Percentiles rank a stretch among this genome's conserved stretches.
Evolutionary conservation across 106 monocot genomes (phyloP).

Genomic region (Dendrobium officinale): DNA sequence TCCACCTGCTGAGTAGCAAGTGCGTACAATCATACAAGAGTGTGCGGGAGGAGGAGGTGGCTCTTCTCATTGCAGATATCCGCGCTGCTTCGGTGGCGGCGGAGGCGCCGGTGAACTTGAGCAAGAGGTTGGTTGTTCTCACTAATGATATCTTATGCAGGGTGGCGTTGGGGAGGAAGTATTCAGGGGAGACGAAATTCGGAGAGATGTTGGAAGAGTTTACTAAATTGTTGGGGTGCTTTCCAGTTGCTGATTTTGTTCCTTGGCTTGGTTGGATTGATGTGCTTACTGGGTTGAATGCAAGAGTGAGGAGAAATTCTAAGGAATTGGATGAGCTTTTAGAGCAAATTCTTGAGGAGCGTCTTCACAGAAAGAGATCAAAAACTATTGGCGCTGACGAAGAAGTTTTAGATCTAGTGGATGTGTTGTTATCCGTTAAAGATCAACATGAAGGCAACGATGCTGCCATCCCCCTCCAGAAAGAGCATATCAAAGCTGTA

Average conservation of each 20-base stretch:
- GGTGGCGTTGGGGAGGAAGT: not conserved
- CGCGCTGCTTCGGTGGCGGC: not conserved
- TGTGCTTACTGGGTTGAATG: not conserved
- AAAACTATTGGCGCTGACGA: not conserved
- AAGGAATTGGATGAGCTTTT: not conserved
- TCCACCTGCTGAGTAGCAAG: conserved; percentile 7
- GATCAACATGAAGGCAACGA: too few relatives aligned
- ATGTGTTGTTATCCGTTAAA: too few relatives aligned
- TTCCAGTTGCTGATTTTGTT: not conserved
- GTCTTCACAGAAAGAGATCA: too few relatives aligned
- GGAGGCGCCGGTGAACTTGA: not conserved
- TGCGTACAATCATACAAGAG: not conserved
- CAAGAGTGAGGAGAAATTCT: not conserved
- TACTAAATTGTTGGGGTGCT: not conserved
- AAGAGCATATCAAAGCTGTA: too few relatives aligned
- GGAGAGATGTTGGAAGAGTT: not conserved
- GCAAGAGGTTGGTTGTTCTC: not conserved
- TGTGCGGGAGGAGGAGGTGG: conserved; percentile 15
- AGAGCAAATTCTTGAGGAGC: not conserved
- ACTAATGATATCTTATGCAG: not conserved
- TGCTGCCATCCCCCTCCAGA: too few relatives aligned
- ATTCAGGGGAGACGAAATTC: not conserved
- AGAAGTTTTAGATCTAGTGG: too few relatives aligned
- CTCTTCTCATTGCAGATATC: not conserved
- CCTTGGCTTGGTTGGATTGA: not conserved